These are phyloP conservation scores for Backusella australiensis DNA, from an alignment of 192 early-diverging fungal species.

Conservation along the genomic window DNA sequence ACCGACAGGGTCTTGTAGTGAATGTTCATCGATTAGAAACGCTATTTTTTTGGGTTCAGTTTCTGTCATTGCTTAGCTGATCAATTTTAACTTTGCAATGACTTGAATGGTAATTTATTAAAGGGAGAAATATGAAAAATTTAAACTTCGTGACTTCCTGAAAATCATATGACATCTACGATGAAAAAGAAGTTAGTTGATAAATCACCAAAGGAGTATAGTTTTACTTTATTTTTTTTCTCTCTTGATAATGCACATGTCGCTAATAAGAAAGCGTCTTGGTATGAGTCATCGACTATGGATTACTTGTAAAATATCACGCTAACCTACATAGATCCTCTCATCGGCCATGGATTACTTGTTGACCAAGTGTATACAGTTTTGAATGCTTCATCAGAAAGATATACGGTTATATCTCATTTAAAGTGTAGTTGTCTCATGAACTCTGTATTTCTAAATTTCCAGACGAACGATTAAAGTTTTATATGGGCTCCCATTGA, in stretches of 20 bases:
- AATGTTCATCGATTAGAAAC: neutral
- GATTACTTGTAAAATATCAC: neutral
- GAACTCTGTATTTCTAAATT: no score
- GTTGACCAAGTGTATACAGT: no score
- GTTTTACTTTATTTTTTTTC: no score
- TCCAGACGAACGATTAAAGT: no score
- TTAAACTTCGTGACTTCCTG: neutral
- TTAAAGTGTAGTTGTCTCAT: no score
- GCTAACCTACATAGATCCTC: no score
- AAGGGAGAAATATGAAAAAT: neutral
- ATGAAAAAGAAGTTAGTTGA: neutral
- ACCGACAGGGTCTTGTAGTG: neutral
- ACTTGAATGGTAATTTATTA: neutral
- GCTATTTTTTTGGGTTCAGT: neutral
- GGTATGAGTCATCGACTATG: neutral
- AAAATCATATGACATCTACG: neutral
- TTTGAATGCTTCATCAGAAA: no score
- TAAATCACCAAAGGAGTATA: neutral
- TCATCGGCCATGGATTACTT: no score
- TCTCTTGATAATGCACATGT: neutral
- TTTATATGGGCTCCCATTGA: no score
- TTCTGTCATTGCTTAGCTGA: neutral
- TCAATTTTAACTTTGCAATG: neutral
- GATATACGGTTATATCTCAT: no score
- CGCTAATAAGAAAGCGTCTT: neutral